Conservation (phyloP, 352 stramenopile species). For the Phytophthora citricola region DNA sequence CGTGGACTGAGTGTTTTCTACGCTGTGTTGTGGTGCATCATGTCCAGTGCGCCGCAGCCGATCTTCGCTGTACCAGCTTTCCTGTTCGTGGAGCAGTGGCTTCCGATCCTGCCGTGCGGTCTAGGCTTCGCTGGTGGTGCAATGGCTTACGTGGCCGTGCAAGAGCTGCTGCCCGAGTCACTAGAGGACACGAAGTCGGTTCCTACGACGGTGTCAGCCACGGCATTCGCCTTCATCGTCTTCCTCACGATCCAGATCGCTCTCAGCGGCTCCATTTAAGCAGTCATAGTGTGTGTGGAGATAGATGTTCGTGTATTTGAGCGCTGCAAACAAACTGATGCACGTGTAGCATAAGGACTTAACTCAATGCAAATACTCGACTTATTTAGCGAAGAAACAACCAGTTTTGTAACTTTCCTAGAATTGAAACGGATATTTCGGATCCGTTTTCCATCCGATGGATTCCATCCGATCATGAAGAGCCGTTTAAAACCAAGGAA, state of each 20-base stretch:
- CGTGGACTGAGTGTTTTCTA: conserved; percentile 91
- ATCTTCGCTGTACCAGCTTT: conserved; percentile 98
- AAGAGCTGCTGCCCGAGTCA: conserved; percentile 83
- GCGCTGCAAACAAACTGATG: too few species aligned
- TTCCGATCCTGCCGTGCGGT: conserved; percentile 94
- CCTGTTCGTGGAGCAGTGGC: conserved; percentile 92
- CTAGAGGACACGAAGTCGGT: conserved; percentile 88
- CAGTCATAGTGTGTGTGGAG: neutral
- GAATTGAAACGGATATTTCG: conserved; percentile 7
- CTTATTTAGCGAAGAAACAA: conserved; percentile 24
- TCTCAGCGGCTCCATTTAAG: conserved; percentile 63
- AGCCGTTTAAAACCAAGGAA: conserved; percentile 22
- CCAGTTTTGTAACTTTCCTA: neutral
- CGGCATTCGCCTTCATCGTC: conserved; percentile 78
- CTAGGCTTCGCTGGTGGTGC: conserved; percentile 97
- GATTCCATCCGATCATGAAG: conserved; percentile 20
- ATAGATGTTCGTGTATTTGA: conserved; percentile 25
- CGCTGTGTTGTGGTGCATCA: conserved; percentile 89
- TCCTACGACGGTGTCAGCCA: conserved; percentile 68
- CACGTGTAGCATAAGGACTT: neutral
- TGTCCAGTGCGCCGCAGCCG: conserved; percentile 94
- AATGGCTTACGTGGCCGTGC: conserved; percentile 96
- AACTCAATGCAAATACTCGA: conserved; percentile 22
- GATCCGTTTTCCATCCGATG: neutral
- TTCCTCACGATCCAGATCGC: conserved; percentile 87